phyloP scores from a whole-genome alignment of 331 rosid species.

The Phaseolus coccineus region DNA sequence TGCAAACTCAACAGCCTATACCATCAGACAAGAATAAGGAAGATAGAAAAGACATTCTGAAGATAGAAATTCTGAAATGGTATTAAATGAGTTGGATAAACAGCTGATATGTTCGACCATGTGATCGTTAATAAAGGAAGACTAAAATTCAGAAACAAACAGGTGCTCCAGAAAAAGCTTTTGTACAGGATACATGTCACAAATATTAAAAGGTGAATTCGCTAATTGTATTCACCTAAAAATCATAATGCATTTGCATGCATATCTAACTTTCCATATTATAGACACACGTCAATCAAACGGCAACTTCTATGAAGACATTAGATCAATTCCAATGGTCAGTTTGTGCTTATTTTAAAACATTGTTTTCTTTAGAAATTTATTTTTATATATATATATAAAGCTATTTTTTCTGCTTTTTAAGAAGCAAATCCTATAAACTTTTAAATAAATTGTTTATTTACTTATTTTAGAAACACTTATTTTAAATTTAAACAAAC shows the following conservation, averaged over 20 bases:
- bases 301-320: conserved; percentile 4
- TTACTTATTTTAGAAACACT: no score
- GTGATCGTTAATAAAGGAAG: conserved; percentile 1
- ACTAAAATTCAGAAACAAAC: conserved; percentile 23
- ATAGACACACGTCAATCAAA: conserved; percentile 3
- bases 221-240: background rate
- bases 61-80: conserved; percentile 5
- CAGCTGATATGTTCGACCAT: background rate
- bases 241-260: conserved; percentile 4
- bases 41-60: conserved; percentile 24
- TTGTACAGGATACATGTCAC: background rate
- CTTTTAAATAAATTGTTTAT: no score
- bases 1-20: conserved; percentile 80
- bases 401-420: no score
- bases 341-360: no score
- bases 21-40: conserved; percentile 42
- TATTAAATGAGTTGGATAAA: conserved; percentile 9
- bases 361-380: no score
- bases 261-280: conserved; percentile 8
- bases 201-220: background rate
- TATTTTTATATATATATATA: no score
- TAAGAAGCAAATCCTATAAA: no score
- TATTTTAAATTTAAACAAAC: no score
- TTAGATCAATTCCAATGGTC: conserved; percentile 3
- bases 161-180: conserved; percentile 6